Base-by-base conservation (phyloP, 2,329 filamentous ascomycete genomes). In the Epicoccum nigrum region DNA sequence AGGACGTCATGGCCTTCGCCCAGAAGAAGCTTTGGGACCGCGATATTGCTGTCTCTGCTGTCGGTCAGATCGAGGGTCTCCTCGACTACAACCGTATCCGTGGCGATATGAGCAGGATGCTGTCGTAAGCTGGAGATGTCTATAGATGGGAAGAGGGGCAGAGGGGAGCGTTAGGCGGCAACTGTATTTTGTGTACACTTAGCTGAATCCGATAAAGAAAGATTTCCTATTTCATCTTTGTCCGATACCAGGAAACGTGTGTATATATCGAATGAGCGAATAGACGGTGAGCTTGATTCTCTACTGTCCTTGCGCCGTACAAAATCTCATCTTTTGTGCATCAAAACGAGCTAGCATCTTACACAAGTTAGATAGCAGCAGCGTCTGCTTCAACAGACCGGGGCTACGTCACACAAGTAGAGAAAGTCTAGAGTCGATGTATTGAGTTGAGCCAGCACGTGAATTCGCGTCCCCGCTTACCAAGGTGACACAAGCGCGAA, bases 1-100 rank as follows among this genome's bases (percentile, higher is more conserved):
- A 95, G 83, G 91, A 97, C 70, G 90, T 99, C 61, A 97, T 97
- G 90, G 86, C 89, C 69, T 99, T 97, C 74, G 93, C 93, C 69
- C 88, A 90, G 83, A 86, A 86, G 77, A 96, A 94, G 81, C 81
- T 99, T 56, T 99, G 94, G 94, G 94, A 99, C 79, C 89, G 93
- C 79, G 94, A 99, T 75, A 82, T 99, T 68, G 94, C 94, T 69
- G 84, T 99, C 75, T 92, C 87, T 74, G 94, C 93, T 27, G 90
- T 97, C 62, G 94, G 94, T 64, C 87, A 86, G 79, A 92, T 97
- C 71, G 94, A 97, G 84, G 93, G 86, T 73, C 74, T 87, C 62
- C 74, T 86, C 57, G 83, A 93, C 76, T 95, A 94, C 81, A 82
- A 87, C 75, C 81, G 88, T 73, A 82, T 90, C 70, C 83, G 92